Evolutionary conservation across 2,329 filamentous ascomycete species (phyloP).

Genomic region (Cercospora beticola): DNA sequence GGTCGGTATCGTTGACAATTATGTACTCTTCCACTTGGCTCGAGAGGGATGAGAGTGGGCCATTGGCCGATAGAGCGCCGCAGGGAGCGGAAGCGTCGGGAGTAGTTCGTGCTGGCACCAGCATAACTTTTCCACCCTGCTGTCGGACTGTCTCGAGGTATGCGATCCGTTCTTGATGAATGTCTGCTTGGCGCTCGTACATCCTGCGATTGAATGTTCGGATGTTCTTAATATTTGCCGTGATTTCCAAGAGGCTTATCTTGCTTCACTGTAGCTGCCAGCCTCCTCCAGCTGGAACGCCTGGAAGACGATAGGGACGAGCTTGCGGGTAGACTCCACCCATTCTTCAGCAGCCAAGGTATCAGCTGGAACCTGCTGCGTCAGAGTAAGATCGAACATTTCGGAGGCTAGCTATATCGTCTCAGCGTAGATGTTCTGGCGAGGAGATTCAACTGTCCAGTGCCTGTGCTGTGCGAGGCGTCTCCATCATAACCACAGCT

Average conservation of each 20-base stretch:
- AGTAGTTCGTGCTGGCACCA: background rate
- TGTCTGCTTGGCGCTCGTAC: constrained; percentile 6
- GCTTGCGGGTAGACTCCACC: background rate
- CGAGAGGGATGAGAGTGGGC: background rate
- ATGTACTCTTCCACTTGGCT: background rate
- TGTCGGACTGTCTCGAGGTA: background rate
- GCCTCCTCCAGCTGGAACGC: constrained; percentile 7
- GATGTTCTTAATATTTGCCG: background rate
- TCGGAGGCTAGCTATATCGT: background rate
- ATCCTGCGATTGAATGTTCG: constrained; percentile 5
- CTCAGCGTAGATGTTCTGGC: background rate
- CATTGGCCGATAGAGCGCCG: background rate
- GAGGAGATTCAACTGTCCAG: background rate
- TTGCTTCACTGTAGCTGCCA: background rate
- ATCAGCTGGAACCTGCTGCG: constrained; percentile 1
- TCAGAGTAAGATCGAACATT: constrained; percentile 9
- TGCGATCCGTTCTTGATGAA: constrained; percentile 5
- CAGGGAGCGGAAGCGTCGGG: background rate
- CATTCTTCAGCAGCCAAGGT: background rate
- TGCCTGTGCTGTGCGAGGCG: background rate
- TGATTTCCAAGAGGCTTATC: background rate
- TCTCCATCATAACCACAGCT: background rate
- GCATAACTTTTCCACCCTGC: background rate
- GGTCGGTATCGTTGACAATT: background rate
- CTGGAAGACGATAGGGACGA: background rate